Evolutionary conservation across 345 rosid genomes (phyloP).

Genomic region (Sisymbrium altissimum): DNA sequence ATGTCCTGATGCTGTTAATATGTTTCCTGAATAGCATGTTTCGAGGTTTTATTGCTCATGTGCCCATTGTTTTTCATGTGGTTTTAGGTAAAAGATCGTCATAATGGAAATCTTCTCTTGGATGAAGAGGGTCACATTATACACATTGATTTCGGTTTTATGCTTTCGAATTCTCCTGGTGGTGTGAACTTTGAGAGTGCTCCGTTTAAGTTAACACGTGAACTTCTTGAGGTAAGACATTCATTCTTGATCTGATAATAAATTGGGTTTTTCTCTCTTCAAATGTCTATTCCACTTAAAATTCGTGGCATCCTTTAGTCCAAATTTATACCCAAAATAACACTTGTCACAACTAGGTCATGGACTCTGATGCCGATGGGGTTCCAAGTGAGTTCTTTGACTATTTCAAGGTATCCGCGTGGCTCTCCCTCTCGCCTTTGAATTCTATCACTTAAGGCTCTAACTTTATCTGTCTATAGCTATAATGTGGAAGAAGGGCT

Average conservation of each 20-base stretch:
- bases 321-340: neutral
- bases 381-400: conserved; percentile 99
- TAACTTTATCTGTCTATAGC: neutral
- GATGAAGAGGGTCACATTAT: conserved; percentile 99
- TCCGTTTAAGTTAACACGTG: conserved; percentile 97
- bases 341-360: conserved; percentile 52
- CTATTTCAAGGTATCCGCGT: conserved; percentile 78
- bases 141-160: conserved; percentile 98
- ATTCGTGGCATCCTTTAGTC: conserved; percentile 1
- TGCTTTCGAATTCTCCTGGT: conserved; percentile 99
- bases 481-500: neutral
- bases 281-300: conserved; percentile 3
- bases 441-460: neutral
- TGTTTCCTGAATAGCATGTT: neutral
- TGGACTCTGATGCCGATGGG: conserved; percentile 99
- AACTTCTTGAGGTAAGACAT: conserved; percentile 84
- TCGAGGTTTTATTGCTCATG: neutral
- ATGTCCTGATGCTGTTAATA: neutral
- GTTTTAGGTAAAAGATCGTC: conserved; percentile 86
- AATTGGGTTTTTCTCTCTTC: neutral
- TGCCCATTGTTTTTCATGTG: neutral
- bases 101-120: conserved; percentile 90
- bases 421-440: conserved; percentile 2
- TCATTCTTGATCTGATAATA: neutral
- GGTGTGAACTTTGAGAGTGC: conserved; percentile 99